Evolutionary conservation across 148 eudicot species (phyloP), one percentile per base, ranked within the genome.

Genomic region (Fagopyrum tataricum): DNA sequence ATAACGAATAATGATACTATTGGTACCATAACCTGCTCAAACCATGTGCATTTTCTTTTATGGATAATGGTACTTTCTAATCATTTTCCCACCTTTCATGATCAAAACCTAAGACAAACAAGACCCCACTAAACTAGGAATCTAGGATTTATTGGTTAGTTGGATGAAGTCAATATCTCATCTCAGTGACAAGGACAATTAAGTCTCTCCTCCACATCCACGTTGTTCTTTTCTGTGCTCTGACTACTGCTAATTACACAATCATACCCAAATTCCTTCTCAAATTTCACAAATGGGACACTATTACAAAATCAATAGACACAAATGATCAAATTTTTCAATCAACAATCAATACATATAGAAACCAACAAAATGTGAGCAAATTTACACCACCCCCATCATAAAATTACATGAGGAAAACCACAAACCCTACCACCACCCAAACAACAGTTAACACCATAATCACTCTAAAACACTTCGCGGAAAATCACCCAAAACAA

Each of bases 31-130:
- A 3, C 37, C 37, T 31, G 37, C 37, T 31, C 1, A 31, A 31
- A 31, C 37, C 37, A 31, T 31, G 37, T 31, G 37, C 37, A 31
- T 31, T 31, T 31, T 31, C 37, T 20, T 20, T 18, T 55, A 26
- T 55, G 26, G 3, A 18, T 20, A 7, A 55, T 55, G 7, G 61
- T 55, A 20, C 61, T 55, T 55, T 55, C 12, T 21, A 55, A 55
- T 55, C 20, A 55, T 55, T 20, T 20, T 4, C 61, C 12, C 7
- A 9, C 52, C 52, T 17, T 48, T 48, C 52, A 48, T 48, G 15
- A 15, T 53, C 59, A 53, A 23, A 55, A 55, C 61, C 31, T 55
- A 55, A n/a, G 61, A 55, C 26, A 55, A 55, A 55, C 61, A 55
- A 21, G 61, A 55, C 61, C 61, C 56, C 61, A 55, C 61, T 20